These are phyloP conservation scores for Fusarium annulatum DNA, from an alignment of 2,329 filamentous ascomycete genomes.

Conservation along the genomic window DNA sequence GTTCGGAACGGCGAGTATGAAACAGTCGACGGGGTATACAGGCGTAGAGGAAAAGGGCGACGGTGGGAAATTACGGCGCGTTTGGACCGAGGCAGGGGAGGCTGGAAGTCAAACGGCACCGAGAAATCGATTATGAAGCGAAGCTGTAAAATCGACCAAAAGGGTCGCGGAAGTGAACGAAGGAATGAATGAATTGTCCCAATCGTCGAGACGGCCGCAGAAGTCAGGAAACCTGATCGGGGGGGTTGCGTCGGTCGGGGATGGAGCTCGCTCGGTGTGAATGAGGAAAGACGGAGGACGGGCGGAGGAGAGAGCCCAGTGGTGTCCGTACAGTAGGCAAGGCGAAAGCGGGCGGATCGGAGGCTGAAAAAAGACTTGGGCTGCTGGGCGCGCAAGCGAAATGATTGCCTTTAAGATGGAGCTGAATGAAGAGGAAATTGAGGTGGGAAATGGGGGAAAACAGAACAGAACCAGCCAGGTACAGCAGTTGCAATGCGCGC, in stretches of 20 bases:
- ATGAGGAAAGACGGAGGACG: conserved; percentile 42
- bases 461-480: conserved; percentile 32
- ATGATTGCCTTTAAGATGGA: conserved; percentile 61
- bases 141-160: conserved; percentile 22
- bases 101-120: conserved; percentile 25
- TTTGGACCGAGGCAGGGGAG: conserved; percentile 35
- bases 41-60: conserved; percentile 29
- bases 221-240: conserved; percentile 40
- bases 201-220: conserved; percentile 31
- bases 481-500: conserved; percentile 6
- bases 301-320: conserved; percentile 38
- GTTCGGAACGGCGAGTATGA: conserved; percentile 19
- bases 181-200: conserved; percentile 28
- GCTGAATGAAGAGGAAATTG: conserved; percentile 50
- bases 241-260: conserved; percentile 43
- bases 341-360: conserved; percentile 53
- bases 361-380: conserved; percentile 54
- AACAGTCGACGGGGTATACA: conserved; percentile 23
- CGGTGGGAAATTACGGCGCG: conserved; percentile 39
- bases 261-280: conserved; percentile 47
- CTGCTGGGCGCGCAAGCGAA: conserved; percentile 59
- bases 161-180: conserved; percentile 18
- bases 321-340: conserved; percentile 23
- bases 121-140: conserved; percentile 25
- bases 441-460: conserved; percentile 16